Percentiles rank a stretch among this genome's conserved stretches.
These are phyloP conservation scores for Lepidium africanum DNA, from an alignment of 345 rosid genomes.

Conservation along the genomic window DNA sequence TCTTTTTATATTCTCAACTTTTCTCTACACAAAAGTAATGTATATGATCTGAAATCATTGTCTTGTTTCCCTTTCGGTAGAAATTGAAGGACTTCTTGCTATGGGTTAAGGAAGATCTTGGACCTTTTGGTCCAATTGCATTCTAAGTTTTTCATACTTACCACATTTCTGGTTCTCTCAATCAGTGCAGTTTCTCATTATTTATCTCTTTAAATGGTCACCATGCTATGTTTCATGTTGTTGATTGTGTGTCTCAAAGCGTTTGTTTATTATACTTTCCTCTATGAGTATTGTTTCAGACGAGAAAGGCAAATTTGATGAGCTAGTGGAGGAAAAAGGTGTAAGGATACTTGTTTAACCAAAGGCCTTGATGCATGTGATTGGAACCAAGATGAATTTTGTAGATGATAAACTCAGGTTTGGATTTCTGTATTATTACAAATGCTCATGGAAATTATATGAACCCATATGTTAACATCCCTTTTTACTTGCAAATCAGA, in stretches of 20 bases:
- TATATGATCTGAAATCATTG: neutral
- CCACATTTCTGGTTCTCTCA: neutral
- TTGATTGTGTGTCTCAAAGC: neutral
- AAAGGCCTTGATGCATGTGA: constrained; percentile 83
- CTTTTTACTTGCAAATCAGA: constrained; percentile 47
- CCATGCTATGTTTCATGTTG: neutral
- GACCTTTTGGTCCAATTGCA: constrained; percentile 47
- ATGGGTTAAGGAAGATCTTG: constrained; percentile 56
- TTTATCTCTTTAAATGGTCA: neutral
- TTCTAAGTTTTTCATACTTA: constrained; percentile 32
- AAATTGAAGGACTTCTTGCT: constrained; percentile 39
- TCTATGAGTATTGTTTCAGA: constrained; percentile 26
- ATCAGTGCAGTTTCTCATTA: neutral
- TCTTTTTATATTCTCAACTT: too few species aligned
- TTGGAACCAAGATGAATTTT: constrained; percentile 88
- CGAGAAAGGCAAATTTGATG: constrained; percentile 76
- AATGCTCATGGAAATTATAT: neutral
- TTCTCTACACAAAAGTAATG: too few species aligned
- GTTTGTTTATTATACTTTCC: too few species aligned
- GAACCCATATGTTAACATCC: neutral
- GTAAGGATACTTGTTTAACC: constrained; percentile 75
- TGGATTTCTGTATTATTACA: neutral
- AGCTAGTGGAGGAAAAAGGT: constrained; percentile 74
- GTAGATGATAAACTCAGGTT: constrained; percentile 83
- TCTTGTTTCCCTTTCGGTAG: constrained; percentile 24